A percentile compares a stretch with the other conserved stretches of the same genome.
Conservation (phyloP, 306 rosid species). For the Lathyrus sativus region DNA sequence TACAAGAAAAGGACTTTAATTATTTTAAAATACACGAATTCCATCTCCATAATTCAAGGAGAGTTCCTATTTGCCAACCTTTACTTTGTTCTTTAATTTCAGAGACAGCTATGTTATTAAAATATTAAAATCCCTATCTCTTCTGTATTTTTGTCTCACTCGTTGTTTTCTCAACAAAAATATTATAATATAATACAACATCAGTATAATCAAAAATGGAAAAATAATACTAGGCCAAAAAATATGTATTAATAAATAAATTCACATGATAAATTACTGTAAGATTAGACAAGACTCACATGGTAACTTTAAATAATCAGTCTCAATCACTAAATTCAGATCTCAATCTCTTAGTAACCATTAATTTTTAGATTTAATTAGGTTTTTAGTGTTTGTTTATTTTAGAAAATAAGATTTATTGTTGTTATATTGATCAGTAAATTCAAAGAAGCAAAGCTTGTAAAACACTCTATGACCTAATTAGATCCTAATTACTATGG, state of each 20-base stretch:
- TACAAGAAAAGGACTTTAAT: background rate
- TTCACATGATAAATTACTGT: too few relatives aligned
- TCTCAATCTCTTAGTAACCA: too few relatives aligned
- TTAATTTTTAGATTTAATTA: too few relatives aligned
- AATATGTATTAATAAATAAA: background rate
- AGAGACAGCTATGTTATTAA: background rate
- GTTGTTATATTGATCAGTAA: too few relatives aligned
- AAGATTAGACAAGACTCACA: too few relatives aligned
- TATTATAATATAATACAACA: background rate
- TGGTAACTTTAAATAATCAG: too few relatives aligned
- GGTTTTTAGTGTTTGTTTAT: too few relatives aligned
- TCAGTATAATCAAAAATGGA: background rate
- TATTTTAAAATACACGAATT: background rate
- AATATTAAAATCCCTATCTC: background rate
- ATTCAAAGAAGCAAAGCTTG: too few relatives aligned
- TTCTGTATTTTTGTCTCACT: background rate
- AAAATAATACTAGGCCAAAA: background rate
- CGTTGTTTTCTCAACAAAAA: background rate
- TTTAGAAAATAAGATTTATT: too few relatives aligned
- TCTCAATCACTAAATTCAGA: too few relatives aligned
- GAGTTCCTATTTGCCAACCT: conserved; percentile 10
- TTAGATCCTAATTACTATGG: too few relatives aligned
- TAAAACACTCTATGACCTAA: too few relatives aligned
- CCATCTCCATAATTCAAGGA: conserved; percentile 3
- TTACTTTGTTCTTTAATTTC: conserved; percentile 6